Evolutionary conservation across 352 stramenopile genomes (phyloP).

Genomic region (Globisporangium radiosum): DNA sequence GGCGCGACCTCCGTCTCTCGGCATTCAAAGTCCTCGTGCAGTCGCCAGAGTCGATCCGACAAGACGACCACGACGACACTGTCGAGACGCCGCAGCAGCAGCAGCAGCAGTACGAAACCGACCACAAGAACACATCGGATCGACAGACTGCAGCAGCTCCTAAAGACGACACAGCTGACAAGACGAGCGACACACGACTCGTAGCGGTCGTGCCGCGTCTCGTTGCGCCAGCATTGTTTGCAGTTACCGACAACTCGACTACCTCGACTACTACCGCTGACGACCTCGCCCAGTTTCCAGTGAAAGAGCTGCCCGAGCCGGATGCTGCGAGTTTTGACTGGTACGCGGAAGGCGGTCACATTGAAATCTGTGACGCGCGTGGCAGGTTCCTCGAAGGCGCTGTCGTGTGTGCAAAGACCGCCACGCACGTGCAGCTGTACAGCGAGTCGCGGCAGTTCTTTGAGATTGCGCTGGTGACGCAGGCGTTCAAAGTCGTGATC

Average conservation of each 20-base stretch:
- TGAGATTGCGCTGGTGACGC: constrained; percentile 20
- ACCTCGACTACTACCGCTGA: background rate
- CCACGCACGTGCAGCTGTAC: constrained; percentile 39
- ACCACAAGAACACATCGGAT: no score
- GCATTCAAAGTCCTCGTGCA: constrained; percentile 29
- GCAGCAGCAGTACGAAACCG: background rate
- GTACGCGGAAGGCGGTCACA: constrained; percentile 42
- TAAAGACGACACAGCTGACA: no score
- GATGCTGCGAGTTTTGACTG: constrained; percentile 30
- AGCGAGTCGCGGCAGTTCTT: constrained; percentile 50
- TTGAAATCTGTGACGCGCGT: constrained; percentile 32
- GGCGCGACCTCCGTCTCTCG: constrained; percentile 42
- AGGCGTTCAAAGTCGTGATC: constrained; percentile 54
- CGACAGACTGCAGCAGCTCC: no score
- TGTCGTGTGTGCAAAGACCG: constrained; percentile 33
- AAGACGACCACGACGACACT: background rate
- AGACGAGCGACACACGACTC: background rate
- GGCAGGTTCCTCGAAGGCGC: constrained; percentile 42
- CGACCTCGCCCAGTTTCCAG: background rate
- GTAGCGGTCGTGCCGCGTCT: background rate
- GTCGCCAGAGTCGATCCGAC: background rate
- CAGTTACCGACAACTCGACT: background rate
- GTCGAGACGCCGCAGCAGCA: background rate
- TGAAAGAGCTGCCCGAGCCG: background rate
- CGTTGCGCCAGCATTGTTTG: constrained; percentile 1